Conservation (phyloP, 129 eudicot genomes). For the Rutidosis leptorrhynchoides region DNA sequence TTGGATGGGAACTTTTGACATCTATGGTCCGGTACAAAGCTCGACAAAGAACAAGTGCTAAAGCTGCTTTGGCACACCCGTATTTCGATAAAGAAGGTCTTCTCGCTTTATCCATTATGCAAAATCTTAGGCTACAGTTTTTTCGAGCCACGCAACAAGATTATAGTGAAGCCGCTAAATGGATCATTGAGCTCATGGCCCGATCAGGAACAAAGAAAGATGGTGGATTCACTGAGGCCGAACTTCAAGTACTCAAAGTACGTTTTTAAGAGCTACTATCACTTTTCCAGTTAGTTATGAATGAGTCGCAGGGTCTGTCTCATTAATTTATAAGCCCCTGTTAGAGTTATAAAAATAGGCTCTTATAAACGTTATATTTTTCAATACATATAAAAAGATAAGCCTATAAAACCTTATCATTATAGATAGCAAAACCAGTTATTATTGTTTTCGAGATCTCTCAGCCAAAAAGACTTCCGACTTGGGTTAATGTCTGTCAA, state of each 20-base stretch:
- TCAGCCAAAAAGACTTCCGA: too few relatives aligned
- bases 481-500: too few relatives aligned
- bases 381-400: too few relatives aligned
- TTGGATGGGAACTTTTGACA: constrained; percentile 94
- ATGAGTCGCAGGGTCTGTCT: too few relatives aligned
- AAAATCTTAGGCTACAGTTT: constrained; percentile 64
- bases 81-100: constrained; percentile 89
- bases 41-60: constrained; percentile 84
- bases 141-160: constrained; percentile 90
- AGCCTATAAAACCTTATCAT: too few relatives aligned
- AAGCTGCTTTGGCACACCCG: constrained; percentile 90
- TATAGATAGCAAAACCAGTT: too few relatives aligned
- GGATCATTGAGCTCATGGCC: constrained; percentile 87
- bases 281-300: not conserved
- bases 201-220: constrained; percentile 87
- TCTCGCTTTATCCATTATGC: constrained; percentile 73
- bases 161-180: constrained; percentile 77
- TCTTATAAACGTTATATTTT: too few relatives aligned
- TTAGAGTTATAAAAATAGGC: too few relatives aligned
- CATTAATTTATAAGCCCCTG: too few relatives aligned
- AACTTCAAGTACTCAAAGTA: constrained; percentile 78
- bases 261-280: constrained; percentile 13
- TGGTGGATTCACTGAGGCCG: constrained; percentile 99
- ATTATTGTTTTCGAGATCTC: too few relatives aligned
- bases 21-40: constrained; percentile 97